Base-by-base conservation (phyloP, 352 stramenopile species). In the Pythium monospermum region DNA sequence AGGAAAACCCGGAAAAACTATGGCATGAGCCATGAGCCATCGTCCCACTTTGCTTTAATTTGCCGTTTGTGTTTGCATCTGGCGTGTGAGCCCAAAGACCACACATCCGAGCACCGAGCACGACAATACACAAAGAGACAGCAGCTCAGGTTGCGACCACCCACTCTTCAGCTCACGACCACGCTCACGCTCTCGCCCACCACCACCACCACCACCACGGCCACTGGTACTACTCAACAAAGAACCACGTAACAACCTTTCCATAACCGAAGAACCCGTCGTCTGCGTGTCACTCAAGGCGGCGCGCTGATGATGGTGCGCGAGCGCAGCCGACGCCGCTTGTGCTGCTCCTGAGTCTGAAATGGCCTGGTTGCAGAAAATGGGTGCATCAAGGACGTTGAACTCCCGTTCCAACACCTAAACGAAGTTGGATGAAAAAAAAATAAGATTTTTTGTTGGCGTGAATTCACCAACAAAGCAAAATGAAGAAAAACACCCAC, bases 71-170 rank as follows among this genome's bases (percentile, higher is more conserved):
- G 50, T 28, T 28, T 58, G 50, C 1, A 41, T 10, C n/a, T 47
- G 32, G 13, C 54, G 54, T 23, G 54, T 40, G 31, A 56, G 56
- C 2, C 61, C 66, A 22, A 85, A 45, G 10, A 75, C 45, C 4
- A 69, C 66, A 18, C 55, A 76, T 19, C 71, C 70, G 4, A 85
- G 35, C 32, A 85, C 48, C 16, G 66, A 71, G 37, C 66, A 75
- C 23, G 74, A 81, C 40, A 85, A 53, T n/a, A 81, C 59, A 43
- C 69, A 83, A 46, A 85, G 61, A 38, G 69, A 81, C 19, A 85
- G 39, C 37, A 83, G 45, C 45, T 85, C 64, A 40, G 80, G 64
- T 13, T 66, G 40, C 21, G 66, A 49, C 65, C 38, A 81, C 13
- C 26, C 54, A 64, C 35, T 81, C 64, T 53, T 69, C 49, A 42